Percentiles rank a stretch among this genome's conserved stretches.
phyloP scores from a whole-genome alignment of 2,329 filamentous ascomycete species.

The Fusarium nurragi region DNA sequence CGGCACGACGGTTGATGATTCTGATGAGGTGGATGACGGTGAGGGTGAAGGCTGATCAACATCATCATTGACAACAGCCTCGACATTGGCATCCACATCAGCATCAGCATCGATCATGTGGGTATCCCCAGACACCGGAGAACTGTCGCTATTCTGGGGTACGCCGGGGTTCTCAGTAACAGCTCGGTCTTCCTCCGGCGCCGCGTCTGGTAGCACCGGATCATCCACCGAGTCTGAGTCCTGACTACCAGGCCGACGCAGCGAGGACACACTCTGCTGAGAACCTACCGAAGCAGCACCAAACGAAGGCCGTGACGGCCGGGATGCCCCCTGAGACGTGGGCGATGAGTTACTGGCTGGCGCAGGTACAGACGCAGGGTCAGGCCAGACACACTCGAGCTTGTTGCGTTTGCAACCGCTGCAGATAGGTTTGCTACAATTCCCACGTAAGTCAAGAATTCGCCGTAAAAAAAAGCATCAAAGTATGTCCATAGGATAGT shows the following conservation, averaged over 20 bases:
- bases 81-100: slow-evolving; percentile 26
- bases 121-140: slow-evolving; percentile 36
- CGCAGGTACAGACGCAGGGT: slow-evolving; percentile 11
- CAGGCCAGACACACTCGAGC: slow-evolving; percentile 62
- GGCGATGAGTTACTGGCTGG: slow-evolving; percentile 28
- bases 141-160: slow-evolving; percentile 25
- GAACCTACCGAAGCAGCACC: slow-evolving; percentile 20
- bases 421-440: slow-evolving; percentile 58
- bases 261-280: slow-evolving; percentile 16
- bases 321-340: slow-evolving; percentile 3
- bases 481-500: not conserved
- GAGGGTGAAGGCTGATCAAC: slow-evolving; percentile 31
- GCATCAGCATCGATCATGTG: slow-evolving; percentile 40
- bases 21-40: slow-evolving; percentile 37
- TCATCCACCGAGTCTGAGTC: slow-evolving; percentile 26
- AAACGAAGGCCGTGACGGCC: slow-evolving; percentile 24
- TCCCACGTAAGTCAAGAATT: slow-evolving; percentile 9
- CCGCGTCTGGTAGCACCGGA: slow-evolving; percentile 22
- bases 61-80: slow-evolving; percentile 29
- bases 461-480: too few relatives aligned
- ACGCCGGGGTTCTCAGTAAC: slow-evolving; percentile 10
- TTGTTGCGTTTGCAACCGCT: slow-evolving; percentile 63
- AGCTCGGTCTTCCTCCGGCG: slow-evolving; percentile 21
- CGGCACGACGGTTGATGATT: slow-evolving; percentile 12
- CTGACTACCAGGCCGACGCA: slow-evolving; percentile 3